phyloP scores from a whole-genome alignment of 2,329 filamentous ascomycete genomes.

The Curvularia spicifera region DNA sequence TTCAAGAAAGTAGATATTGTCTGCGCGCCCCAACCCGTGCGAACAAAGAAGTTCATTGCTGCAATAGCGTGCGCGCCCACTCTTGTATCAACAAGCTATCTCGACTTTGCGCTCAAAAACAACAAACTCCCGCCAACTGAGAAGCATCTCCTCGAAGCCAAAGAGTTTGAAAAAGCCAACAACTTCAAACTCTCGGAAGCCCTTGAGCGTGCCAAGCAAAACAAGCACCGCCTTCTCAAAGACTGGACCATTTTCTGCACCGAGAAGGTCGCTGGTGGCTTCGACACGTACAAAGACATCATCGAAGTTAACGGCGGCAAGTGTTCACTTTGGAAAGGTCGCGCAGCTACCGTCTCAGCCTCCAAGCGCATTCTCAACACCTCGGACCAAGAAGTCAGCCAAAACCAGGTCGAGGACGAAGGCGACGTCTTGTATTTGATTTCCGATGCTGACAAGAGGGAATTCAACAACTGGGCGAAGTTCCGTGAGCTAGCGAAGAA shows the following conservation, averaged over 20 bases:
- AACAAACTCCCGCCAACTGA: slow-evolving; percentile 69
- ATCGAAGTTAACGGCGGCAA: slow-evolving; percentile 87
- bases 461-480: slow-evolving; percentile 76
- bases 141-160: slow-evolving; percentile 73
- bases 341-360: slow-evolving; percentile 69
- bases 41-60: slow-evolving; percentile 92
- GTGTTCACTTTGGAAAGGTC: slow-evolving; percentile 77
- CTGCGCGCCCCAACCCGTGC: slow-evolving; percentile 82
- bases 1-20: slow-evolving; percentile 80
- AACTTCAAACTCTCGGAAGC: slow-evolving; percentile 72
- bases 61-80: slow-evolving; percentile 81
- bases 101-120: slow-evolving; percentile 76
- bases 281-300: slow-evolving; percentile 84
- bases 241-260: slow-evolving; percentile 86
- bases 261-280: slow-evolving; percentile 76
- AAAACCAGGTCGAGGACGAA: slow-evolving; percentile 68
- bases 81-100: slow-evolving; percentile 77
- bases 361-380: slow-evolving; percentile 45
- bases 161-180: slow-evolving; percentile 73
- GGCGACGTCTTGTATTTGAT: slow-evolving; percentile 74
- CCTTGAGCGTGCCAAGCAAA: slow-evolving; percentile 72
- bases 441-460: slow-evolving; percentile 68
- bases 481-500: slow-evolving; percentile 81
- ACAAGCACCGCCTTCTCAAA: slow-evolving; percentile 76
- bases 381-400: slow-evolving; percentile 47